Evolutionary conservation across 352 stramenopile genomes (phyloP), one percentile per base, ranked within the genome.

Genomic region (Pythium plurisporium): DNA sequence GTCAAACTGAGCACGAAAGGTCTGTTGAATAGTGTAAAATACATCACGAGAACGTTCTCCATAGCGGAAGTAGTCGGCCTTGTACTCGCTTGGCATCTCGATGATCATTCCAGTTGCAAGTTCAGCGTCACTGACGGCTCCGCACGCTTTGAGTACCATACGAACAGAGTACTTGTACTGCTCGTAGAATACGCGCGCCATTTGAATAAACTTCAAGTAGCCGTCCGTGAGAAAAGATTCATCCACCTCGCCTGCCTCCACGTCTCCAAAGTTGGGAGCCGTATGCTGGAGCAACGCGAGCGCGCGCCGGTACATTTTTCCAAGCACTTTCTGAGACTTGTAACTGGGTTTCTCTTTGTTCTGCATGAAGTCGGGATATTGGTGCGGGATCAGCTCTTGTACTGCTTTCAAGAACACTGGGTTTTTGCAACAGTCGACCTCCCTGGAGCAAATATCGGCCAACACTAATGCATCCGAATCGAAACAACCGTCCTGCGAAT

Each of bases 301-400:
- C 38, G 73, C 82, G 19, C 79, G 74, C 0, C 82, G 85, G 59
- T 82, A 92, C 69, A 94, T 79, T 25, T 86, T 74, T 3, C 85
- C 85, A 8, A 93, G 59, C 33, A 89, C 67, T 37, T 91, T 91
- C 25, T 63, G 73, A 4, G 85, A 94, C 50, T 65, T 67, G 45
- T 93, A 91, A 17, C 59, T 75, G 0, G 65, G 60, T 20, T 88
- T 89, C 11, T 87, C 74, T 7, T 61, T 68, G 37, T 88, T 94
- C 29, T 82, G 63, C 82, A 94, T 87, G 46, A 93, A 94, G 33
- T 93, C 85, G 2, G 85, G 82, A 42, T 92, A 94, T 26, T 67
- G 69, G 19, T 71, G 74, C 7, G 79, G 75, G 12, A 75, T 69
- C 7, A 80, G 55, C 1, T 65, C 55, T n/a, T 70, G 75, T 2